Evolutionary conservation across 257 asterid genomes (phyloP), one percentile per base, ranked within the genome.

Genomic region (Leonotis leonurus): DNA sequence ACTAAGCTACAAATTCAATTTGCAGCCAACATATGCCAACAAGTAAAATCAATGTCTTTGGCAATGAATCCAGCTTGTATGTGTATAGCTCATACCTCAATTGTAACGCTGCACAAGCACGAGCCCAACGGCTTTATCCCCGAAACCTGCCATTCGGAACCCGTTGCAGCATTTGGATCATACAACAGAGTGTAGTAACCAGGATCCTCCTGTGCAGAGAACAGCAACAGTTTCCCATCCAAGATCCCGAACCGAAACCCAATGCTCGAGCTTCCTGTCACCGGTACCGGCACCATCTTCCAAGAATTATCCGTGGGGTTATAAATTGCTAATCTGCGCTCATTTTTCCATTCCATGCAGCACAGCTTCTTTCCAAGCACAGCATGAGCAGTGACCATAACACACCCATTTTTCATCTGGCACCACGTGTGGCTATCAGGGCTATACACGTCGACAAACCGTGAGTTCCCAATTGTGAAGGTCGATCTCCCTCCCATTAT

Each of bases 401-500:
- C 94, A 59, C 96, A 91, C 0, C 96, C 95, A 8, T 86, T 91
- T 64, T 85, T 88, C 81, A 73, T 82, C 75, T 81, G 90, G 30
- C 61, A 17, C 98, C 98, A 90, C 0, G 70, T 59, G 60, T 70
- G 77, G 16, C 39, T 58, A 16, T 79, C 81, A 0, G 94, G 85
- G 71, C 48, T 66, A 50, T 90, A 90, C 16, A 90, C 75, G 2
- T 90, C 98, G 3, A 88, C 74, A 12, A 72, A 73, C 76, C 83
- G 80, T 3, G 89, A 88, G 45, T 90, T 83, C 6, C 96, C 98
- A 4, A 88, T 91, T 0, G 95, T 84, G 76, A 88, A 91, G 48
- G 76, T 84, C 8, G 98, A 91, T 56, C 98, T 69, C 12, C 98
- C 98, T 0, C 95, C 95, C 96, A 91, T 82, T 1, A 88, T 73